A percentile compares a stretch with the other conserved stretches of the same genome.
Evolutionary conservation across 148 eudicot genomes (phyloP).

Genomic region (Rhododendron molle): DNA sequence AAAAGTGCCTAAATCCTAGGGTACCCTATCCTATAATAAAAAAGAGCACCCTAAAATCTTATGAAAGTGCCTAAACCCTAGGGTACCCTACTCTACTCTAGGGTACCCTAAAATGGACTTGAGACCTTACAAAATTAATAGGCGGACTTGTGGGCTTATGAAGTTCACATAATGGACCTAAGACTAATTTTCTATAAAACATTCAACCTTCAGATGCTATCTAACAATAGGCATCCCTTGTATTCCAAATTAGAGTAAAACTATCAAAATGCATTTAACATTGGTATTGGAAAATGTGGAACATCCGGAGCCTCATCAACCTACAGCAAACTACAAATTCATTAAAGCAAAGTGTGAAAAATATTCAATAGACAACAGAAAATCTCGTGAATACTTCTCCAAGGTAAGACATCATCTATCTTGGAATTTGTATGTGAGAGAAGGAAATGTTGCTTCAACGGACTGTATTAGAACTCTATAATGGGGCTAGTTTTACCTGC

Average conservation of each 20-base stretch:
- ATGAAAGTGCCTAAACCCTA: no score
- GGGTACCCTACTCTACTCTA: no score
- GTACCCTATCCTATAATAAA: no score
- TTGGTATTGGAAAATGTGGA: not conserved
- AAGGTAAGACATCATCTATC: not conserved
- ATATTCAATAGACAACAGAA: constrained; percentile 2
- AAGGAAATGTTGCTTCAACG: not conserved
- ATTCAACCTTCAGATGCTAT: not conserved
- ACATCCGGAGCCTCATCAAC: not conserved
- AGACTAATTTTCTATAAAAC: not conserved
- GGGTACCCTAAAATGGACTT: no score
- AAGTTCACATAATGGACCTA: no score
- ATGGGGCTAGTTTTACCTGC: not conserved
- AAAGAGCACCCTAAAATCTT: no score
- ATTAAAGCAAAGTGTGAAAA: not conserved
- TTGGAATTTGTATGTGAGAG: not conserved
- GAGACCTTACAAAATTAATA: no score
- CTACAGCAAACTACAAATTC: not conserved
- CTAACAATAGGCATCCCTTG: not conserved
- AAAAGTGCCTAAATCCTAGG: no score
- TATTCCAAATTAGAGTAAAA: constrained; percentile 5
- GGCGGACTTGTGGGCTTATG: no score
- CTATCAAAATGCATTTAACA: not conserved
- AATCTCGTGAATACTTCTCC: not conserved
- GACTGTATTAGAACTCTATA: not conserved